These are phyloP conservation scores for Reutealis trisperma DNA, from an alignment of 345 rosid genomes.

Conservation along the genomic window DNA sequence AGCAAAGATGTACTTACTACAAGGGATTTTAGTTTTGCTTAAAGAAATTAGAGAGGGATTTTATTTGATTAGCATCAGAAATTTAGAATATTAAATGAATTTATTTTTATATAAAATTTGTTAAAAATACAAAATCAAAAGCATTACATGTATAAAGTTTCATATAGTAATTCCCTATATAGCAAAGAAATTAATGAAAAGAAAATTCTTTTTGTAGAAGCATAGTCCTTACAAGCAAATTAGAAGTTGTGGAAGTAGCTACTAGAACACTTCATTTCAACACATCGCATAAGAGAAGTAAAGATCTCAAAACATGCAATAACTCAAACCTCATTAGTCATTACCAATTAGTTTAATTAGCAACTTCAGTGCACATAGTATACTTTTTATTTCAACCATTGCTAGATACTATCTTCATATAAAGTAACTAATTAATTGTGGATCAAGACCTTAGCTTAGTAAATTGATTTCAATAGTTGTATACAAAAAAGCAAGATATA, in stretches of 20 bases:
- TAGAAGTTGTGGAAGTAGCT: slow-evolving; percentile 5
- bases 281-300: slow-evolving; percentile 34
- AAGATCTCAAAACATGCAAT: background rate
- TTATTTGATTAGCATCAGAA: too few species aligned
- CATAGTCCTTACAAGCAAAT: background rate
- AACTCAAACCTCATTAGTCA: background rate
- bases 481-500: background rate
- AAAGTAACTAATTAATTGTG: background rate
- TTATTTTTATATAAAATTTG: too few species aligned
- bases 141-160: background rate
- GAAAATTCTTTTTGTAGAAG: background rate
- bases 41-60: too few species aligned
- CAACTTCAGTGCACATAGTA: background rate
- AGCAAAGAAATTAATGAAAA: background rate
- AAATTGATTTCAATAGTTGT: background rate
- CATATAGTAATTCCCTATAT: background rate
- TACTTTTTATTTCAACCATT: background rate
- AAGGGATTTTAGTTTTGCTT: too few species aligned
- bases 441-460: background rate
- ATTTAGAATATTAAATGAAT: too few species aligned
- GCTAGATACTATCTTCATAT: background rate
- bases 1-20: too few species aligned
- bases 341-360: too few species aligned
- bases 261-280: slow-evolving; percentile 34
- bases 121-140: too few species aligned